A percentile compares a stretch with the other conserved stretches of the same genome.
phyloP scores from a whole-genome alignment of 1,139 yeast genomes.

The Geotrichum aggregatum region DNA sequence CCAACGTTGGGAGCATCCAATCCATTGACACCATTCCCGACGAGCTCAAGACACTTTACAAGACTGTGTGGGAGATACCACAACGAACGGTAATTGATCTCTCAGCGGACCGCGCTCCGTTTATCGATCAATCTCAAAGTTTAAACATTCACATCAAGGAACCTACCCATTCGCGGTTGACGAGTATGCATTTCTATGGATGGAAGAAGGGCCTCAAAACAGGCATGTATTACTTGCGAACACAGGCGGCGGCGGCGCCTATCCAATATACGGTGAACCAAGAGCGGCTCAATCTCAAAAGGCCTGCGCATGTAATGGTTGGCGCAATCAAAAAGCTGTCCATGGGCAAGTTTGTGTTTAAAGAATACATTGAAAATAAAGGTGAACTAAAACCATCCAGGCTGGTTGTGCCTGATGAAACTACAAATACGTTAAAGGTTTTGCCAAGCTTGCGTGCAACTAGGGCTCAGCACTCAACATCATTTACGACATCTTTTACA shows the following conservation, averaged over 20 bases:
- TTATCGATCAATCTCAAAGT: slow-evolving; percentile 83
- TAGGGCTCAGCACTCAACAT: too few species aligned
- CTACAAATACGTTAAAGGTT: too few species aligned
- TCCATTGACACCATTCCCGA: slow-evolving; percentile 61
- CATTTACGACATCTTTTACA: too few species aligned
- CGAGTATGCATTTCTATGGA: slow-evolving; percentile 93
- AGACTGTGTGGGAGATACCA: slow-evolving; percentile 89
- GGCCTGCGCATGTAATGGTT: not conserved
- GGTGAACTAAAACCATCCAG: too few species aligned
- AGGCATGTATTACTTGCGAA: slow-evolving; percentile 85
- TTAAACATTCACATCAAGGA: slow-evolving; percentile 66
- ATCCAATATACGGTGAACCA: slow-evolving; percentile 74
- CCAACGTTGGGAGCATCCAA: slow-evolving; percentile 76
- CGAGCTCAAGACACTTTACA: slow-evolving; percentile 62
- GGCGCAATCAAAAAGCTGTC: slow-evolving; percentile 4
- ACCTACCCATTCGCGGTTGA: slow-evolving; percentile 89
- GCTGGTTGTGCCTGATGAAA: too few species aligned
- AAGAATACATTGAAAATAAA: slow-evolving; percentile 8
- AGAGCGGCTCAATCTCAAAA: slow-evolving; percentile 34
- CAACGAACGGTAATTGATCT: slow-evolving; percentile 72
- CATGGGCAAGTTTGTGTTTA: not conserved
- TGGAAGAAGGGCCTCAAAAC: slow-evolving; percentile 89
- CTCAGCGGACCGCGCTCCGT: slow-evolving; percentile 89
- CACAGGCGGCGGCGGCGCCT: slow-evolving; percentile 88
- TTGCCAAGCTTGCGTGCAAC: too few species aligned